Evolutionary conservation across 129 eudicot genomes (phyloP).

Genomic region (Lonicera japonica): DNA sequence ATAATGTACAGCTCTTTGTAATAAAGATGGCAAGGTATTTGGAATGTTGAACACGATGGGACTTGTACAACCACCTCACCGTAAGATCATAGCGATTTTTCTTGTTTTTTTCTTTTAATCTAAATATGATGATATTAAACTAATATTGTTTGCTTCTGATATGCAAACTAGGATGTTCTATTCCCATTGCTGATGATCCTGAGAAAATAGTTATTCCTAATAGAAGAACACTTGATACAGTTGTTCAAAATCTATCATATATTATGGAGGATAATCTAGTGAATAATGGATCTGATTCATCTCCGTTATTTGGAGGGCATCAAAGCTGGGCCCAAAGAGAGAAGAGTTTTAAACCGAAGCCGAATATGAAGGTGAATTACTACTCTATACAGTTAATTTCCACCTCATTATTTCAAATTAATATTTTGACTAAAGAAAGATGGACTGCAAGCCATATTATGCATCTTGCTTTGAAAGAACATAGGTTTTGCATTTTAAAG

Average conservation of each 20-base stretch:
- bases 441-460: not conserved
- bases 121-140: not conserved
- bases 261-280: slow-evolving; percentile 46
- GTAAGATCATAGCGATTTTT: slow-evolving; percentile 39
- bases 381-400: not conserved
- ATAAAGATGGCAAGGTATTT: slow-evolving; percentile 79
- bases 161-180: slow-evolving; percentile 58
- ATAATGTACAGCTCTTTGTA: slow-evolving; percentile 70
- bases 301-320: slow-evolving; percentile 90
- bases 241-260: slow-evolving; percentile 65
- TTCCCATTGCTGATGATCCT: slow-evolving; percentile 76
- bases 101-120: not conserved
- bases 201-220: slow-evolving; percentile 63
- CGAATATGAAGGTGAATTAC: slow-evolving; percentile 68
- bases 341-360: slow-evolving; percentile 72
- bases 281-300: slow-evolving; percentile 49
- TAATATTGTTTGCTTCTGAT: slow-evolving; percentile 4
- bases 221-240: slow-evolving; percentile 43
- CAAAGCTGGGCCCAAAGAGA: slow-evolving; percentile 79
- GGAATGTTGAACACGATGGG: slow-evolving; percentile 73
- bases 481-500: not conserved
- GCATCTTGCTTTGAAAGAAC: not conserved
- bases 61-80: slow-evolving; percentile 82
- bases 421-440: slow-evolving; percentile 1
- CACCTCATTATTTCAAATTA: not conserved